Base-by-base conservation (phyloP, 179 eudicot genomes). In the Amaranthus tricolor region DNA sequence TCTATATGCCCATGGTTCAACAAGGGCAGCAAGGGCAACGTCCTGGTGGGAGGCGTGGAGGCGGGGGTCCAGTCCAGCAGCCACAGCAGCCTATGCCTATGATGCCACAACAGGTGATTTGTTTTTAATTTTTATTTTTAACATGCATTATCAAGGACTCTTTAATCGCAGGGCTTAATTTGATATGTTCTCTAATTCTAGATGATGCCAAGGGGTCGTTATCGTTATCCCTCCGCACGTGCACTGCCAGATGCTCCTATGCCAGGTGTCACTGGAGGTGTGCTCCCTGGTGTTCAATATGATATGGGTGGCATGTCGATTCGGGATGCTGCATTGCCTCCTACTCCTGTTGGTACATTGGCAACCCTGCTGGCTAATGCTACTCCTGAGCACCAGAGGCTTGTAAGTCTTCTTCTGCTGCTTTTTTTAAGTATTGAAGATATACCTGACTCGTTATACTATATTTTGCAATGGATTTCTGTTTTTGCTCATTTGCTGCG, bases 181-280 rank as follows among this genome's bases (percentile, higher is more conserved):
- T 68, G 40, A 49, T 66, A 31, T 49, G 49, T 68, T 51, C 20
- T 31, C 47, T 11, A 10, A 14, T 69, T 6, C 9, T 60, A 93
- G 98, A 89, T 93, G 93, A 59, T 88, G 55, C 97, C 95, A 43
- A 85, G 97, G 76, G 95, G 95, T 10, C 88, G 95, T 45, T 88
- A 83, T 71, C 89, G 93, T 4, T 93, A 88, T 67, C 93, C 93
- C 47, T 89, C 95, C 5, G 91, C 93, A 3, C 89, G 97, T 44
- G 82, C 84, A 73, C 80, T 86, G 80, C 83, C 82, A 40, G 98
- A 91, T 19, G 82, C 53, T 57, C 80, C 89, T 0, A 81, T 89
- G 79, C 84, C 57, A 40, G 97, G 92, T 40, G 88, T 91, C n/a
- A 84, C 72, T 52, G 72, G 72, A 69, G 72, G 72, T 7, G 21